phyloP scores from a whole-genome alignment of 2,329 filamentous ascomycete species.

The Drechslera avenae region DNA sequence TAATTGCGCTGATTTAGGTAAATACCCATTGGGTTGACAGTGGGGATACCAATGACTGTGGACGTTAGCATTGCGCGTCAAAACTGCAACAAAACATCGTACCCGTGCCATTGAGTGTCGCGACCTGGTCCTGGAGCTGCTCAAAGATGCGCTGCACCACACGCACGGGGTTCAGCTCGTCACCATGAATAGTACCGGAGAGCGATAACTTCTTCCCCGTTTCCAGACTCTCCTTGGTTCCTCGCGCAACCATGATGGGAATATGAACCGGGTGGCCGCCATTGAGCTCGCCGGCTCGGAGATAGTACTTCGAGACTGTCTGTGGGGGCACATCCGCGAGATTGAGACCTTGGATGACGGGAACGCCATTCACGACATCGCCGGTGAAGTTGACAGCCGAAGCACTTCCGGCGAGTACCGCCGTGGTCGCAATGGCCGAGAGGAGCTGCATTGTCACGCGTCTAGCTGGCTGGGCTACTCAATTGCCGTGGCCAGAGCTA shows the following conservation, averaged over 20 bases:
- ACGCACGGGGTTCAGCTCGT: conserved; percentile 47
- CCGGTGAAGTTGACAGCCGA: conserved; percentile 38
- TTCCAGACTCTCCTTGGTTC: conserved; percentile 43
- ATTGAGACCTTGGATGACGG: conserved; percentile 42
- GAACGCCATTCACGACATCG: conserved; percentile 41
- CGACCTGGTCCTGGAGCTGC: conserved; percentile 34
- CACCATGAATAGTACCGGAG: conserved; percentile 48
- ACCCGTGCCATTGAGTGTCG: conserved; percentile 46
- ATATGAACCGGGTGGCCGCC: conserved; percentile 47
- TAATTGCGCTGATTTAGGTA: conserved; percentile 49
- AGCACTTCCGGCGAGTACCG: conserved; percentile 23
- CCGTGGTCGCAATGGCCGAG: conserved; percentile 23
- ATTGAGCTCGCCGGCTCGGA: conserved; percentile 48
- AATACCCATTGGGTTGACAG: conserved; percentile 48
- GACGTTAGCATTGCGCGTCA: conserved; percentile 6
- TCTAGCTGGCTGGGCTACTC: conserved; percentile 1
- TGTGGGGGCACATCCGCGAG: conserved; percentile 45
- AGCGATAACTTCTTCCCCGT: conserved; percentile 46
- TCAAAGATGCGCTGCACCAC: conserved; percentile 47
- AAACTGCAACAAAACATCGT: neutral
- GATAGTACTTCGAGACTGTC: conserved; percentile 45
- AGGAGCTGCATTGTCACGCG: conserved; percentile 32
- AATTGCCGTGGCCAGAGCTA: neutral
- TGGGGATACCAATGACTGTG: conserved; percentile 48
- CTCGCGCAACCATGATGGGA: conserved; percentile 48